Percentiles rank a stretch among this genome's conserved stretches.
phyloP scores from a whole-genome alignment of 108 stramenopile species.

The Seminavis robusta region DNA sequence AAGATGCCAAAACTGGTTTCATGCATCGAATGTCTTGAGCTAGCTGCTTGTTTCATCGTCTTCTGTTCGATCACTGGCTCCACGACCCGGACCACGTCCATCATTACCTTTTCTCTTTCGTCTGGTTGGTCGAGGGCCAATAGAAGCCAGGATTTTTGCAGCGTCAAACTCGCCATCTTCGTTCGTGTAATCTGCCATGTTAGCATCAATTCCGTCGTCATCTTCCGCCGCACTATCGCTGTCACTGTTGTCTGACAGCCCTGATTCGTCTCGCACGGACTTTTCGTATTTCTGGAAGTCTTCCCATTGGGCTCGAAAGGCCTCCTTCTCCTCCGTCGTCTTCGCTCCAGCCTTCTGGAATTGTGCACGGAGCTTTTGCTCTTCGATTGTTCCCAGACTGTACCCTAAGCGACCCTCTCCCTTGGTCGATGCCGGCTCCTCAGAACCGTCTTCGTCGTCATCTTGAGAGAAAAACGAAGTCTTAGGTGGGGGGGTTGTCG shows the following conservation, averaged over 20 bases:
- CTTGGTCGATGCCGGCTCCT: neutral
- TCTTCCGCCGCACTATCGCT: conserved; percentile 16
- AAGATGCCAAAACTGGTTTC: too few species aligned
- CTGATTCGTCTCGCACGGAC: conserved; percentile 30
- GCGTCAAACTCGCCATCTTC: conserved; percentile 54
- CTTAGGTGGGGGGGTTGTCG: conserved; percentile 27
- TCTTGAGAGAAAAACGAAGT: conserved; percentile 46
- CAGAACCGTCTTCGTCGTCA: conserved; percentile 1
- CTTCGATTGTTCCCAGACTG: conserved; percentile 65
- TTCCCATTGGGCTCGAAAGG: conserved; percentile 53
- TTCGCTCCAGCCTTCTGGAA: conserved; percentile 46
- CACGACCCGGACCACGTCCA: too few species aligned
- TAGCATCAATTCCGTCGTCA: conserved; percentile 19
- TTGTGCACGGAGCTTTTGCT: conserved; percentile 56
- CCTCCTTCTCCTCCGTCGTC: conserved; percentile 60
- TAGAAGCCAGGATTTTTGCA: conserved; percentile 38
- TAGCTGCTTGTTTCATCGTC: too few species aligned
- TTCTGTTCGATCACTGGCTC: too few species aligned
- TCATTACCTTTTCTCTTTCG: conserved; percentile 2
- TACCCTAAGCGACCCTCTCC: neutral
- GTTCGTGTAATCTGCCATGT: conserved; percentile 27
- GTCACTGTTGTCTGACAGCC: conserved; percentile 12
- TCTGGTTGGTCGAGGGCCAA: conserved; percentile 34
- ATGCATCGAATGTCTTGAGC: too few species aligned
- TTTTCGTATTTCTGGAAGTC: conserved; percentile 50